phyloP scores from a whole-genome alignment of 768 basidiomycete species.

The Suillus luteus region DNA sequence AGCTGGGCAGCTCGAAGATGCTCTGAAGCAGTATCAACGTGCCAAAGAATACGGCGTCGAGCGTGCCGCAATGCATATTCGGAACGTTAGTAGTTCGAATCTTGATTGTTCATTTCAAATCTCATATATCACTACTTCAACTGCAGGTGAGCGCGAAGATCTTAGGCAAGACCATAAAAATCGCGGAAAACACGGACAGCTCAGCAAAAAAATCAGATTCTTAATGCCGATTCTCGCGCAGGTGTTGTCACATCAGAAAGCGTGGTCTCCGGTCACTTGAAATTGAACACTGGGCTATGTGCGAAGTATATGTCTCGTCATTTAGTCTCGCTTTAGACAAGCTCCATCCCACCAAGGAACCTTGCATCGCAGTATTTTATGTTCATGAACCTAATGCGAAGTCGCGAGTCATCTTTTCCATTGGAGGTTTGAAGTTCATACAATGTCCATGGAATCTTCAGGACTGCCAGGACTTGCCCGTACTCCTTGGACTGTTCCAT shows the following conservation, averaged over 20 bases:
- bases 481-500: background rate
- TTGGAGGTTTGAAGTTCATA: background rate
- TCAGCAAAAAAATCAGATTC: slow-evolving; percentile 29
- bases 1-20: slow-evolving; percentile 82
- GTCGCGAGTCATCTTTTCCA: background rate
- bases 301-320: background rate
- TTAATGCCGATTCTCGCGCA: slow-evolving; percentile 18
- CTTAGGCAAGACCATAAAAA: slow-evolving; percentile 61
- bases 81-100: slow-evolving; percentile 58
- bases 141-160: slow-evolving; percentile 80
- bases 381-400: background rate
- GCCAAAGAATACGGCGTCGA: slow-evolving; percentile 79
- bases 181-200: slow-evolving; percentile 39
- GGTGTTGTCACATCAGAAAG: background rate
- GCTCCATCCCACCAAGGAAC: background rate
- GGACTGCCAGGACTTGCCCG: slow-evolving; percentile 5
- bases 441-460: slow-evolving; percentile 4
- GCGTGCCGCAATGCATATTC: slow-evolving; percentile 78
- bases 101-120: slow-evolving; percentile 21
- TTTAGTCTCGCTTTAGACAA: slow-evolving; percentile 7
- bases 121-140: slow-evolving; percentile 18
- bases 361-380: background rate
- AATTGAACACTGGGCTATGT: background rate
- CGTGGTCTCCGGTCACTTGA: slow-evolving; percentile 1
- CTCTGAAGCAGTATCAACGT: slow-evolving; percentile 78